Evolutionary conservation across 192 early-diverging fungal species (phyloP).

Genomic region (Coemansia sp.): DNA sequence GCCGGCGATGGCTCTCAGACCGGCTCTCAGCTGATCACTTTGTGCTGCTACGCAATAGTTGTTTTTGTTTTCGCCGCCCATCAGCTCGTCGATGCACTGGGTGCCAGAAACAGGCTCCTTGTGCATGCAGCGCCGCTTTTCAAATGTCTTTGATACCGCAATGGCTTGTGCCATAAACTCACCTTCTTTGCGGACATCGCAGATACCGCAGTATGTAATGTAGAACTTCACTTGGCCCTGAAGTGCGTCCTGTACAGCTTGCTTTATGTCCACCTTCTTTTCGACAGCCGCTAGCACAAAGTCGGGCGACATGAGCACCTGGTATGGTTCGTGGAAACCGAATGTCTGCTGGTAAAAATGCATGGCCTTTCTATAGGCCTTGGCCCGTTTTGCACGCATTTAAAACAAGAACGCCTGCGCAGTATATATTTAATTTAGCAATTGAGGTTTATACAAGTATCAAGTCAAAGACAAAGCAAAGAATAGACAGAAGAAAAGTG

Average conservation of each 20-base stretch:
- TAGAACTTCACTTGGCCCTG: conserved; percentile 65
- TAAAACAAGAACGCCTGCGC: neutral
- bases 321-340: conserved; percentile 92
- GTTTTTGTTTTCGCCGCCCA: conserved; percentile 73
- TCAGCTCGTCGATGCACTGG: conserved; percentile 75
- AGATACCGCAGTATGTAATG: conserved; percentile 73
- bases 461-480: no score
- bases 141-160: conserved; percentile 64
- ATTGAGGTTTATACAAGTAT: neutral
- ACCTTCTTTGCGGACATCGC: conserved; percentile 67
- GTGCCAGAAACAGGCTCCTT: conserved; percentile 55
- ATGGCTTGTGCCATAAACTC: conserved; percentile 63
- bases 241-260: conserved; percentile 65
- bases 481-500: no score
- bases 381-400: conserved; percentile 85
- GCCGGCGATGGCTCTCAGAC: conserved; percentile 70
- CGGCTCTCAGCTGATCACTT: conserved; percentile 62
- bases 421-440: neutral
- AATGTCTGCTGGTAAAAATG: conserved; percentile 75
- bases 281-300: conserved; percentile 71
- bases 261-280: conserved; percentile 64
- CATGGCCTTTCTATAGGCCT: conserved; percentile 81
- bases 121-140: conserved; percentile 82
- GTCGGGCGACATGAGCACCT: conserved; percentile 81
- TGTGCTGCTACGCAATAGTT: conserved; percentile 88